phyloP scores from a whole-genome alignment of 1,284 basidiomycete genomes.

The Meira nashicola region DNA sequence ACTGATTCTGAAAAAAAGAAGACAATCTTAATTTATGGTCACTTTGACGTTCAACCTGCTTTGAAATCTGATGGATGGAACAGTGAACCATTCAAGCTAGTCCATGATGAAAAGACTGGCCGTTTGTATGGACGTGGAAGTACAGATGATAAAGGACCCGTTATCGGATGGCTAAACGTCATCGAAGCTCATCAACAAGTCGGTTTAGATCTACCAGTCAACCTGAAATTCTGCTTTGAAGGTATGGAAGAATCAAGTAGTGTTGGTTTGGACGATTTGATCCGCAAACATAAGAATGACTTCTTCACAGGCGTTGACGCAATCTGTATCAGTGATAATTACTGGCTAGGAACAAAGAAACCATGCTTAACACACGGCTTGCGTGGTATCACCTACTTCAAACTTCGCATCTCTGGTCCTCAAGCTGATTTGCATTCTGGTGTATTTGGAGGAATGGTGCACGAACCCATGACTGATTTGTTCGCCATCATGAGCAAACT shows the following conservation, averaged over 20 bases:
- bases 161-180: constrained; percentile 87
- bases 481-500: constrained; percentile 65
- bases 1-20: constrained; percentile 74
- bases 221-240: constrained; percentile 90
- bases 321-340: constrained; percentile 71
- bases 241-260: constrained; percentile 96
- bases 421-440: constrained; percentile 85
- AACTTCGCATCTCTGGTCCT: constrained; percentile 76
- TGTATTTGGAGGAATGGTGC: constrained; percentile 54
- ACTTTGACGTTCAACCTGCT: constrained; percentile 56
- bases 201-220: constrained; percentile 77
- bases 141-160: constrained; percentile 51
- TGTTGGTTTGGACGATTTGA: constrained; percentile 86
- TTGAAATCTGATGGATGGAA: constrained; percentile 72
- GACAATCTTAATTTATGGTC: constrained; percentile 81
- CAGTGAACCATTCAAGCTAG: constrained; percentile 81
- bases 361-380: constrained; percentile 54
- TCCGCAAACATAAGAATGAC: constrained; percentile 70
- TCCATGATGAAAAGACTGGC: constrained; percentile 65
- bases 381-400: constrained; percentile 86
- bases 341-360: constrained; percentile 53
- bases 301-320: constrained; percentile 90
- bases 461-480: constrained; percentile 63
- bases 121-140: constrained; percentile 72
- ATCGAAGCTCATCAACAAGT: constrained; percentile 77